A percentile compares a stretch with the other conserved stretches of the same genome.
Conservation (phyloP, 306 rosid genomes). For the Vigna nakashimae region DNA sequence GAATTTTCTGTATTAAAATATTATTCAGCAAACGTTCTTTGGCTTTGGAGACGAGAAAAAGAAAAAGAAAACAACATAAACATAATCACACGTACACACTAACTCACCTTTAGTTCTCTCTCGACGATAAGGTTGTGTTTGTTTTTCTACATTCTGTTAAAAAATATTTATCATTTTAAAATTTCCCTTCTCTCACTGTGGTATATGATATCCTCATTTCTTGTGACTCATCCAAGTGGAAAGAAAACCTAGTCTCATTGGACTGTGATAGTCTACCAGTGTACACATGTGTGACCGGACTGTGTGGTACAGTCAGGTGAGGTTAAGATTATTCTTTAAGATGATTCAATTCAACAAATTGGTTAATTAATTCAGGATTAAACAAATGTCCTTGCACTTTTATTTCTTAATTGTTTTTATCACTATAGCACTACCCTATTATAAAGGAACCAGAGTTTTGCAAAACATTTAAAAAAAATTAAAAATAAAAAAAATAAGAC, state of each 20-base stretch:
- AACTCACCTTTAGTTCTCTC: slow-evolving; percentile 37
- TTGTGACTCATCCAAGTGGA: slow-evolving; percentile 20
- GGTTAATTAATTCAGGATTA: slow-evolving; percentile 14
- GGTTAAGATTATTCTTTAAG: slow-evolving; percentile 32
- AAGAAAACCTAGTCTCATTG: slow-evolving; percentile 28
- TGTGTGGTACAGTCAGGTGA: slow-evolving; percentile 36
- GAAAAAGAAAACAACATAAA: neutral
- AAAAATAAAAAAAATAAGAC: neutral
- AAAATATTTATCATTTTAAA: neutral
- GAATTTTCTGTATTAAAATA: slow-evolving; percentile 53
- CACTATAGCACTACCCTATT: neutral
- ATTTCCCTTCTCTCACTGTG: neutral
- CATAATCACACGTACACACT: slow-evolving; percentile 35
- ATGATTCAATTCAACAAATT: neutral
- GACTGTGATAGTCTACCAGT: slow-evolving; percentile 14
- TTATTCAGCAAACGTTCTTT: slow-evolving; percentile 55
- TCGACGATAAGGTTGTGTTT: slow-evolving; percentile 49
- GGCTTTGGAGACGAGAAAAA: slow-evolving; percentile 41
- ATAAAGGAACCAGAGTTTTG: neutral
- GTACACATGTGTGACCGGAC: slow-evolving; percentile 26
- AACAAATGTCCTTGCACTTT: slow-evolving; percentile 38
- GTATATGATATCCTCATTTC: slow-evolving; percentile 27
- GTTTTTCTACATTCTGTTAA: neutral
- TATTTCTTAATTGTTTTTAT: neutral
- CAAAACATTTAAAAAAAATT: neutral